Conservation (phyloP, 371 early-diverging fungal species). For the Mortierella polycephala region DNA sequence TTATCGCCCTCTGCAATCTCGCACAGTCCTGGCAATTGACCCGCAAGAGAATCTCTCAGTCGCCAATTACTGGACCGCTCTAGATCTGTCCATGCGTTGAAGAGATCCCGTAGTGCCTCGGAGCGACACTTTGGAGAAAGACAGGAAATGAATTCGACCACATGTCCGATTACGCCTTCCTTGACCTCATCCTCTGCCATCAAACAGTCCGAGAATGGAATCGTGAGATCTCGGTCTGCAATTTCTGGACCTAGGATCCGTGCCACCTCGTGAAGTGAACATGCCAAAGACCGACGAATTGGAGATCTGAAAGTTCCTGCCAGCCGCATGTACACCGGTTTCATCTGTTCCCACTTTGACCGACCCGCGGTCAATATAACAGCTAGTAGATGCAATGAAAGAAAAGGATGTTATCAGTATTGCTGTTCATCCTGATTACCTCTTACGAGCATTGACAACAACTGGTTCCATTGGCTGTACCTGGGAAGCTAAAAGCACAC, state of each 20-base stretch:
- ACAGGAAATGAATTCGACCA: slow-evolving; percentile 65
- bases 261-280: slow-evolving; percentile 68
- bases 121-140: slow-evolving; percentile 62
- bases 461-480: slow-evolving; percentile 4
- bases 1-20: slow-evolving; percentile 61
- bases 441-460: background rate
- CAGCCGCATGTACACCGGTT: slow-evolving; percentile 35
- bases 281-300: slow-evolving; percentile 63
- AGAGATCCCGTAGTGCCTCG: slow-evolving; percentile 62
- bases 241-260: slow-evolving; percentile 66
- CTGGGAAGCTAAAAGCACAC: slow-evolving; percentile 69
- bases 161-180: slow-evolving; percentile 66
- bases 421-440: no score
- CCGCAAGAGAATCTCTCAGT: slow-evolving; percentile 63
- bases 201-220: slow-evolving; percentile 66
- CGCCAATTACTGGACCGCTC: slow-evolving; percentile 63
- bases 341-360: slow-evolving; percentile 59
- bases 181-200: slow-evolving; percentile 70
- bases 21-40: slow-evolving; percentile 61
- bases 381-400: slow-evolving; percentile 26
- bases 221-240: slow-evolving; percentile 65
- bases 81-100: slow-evolving; percentile 68
- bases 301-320: slow-evolving; percentile 38
- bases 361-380: slow-evolving; percentile 66
- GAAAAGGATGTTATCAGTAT: background rate